Percentiles rank a stretch among this genome's conserved stretches.
These are phyloP conservation scores for Monascus ruber DNA, from an alignment of 2,329 filamentous ascomycete species.

Conservation along the genomic window DNA sequence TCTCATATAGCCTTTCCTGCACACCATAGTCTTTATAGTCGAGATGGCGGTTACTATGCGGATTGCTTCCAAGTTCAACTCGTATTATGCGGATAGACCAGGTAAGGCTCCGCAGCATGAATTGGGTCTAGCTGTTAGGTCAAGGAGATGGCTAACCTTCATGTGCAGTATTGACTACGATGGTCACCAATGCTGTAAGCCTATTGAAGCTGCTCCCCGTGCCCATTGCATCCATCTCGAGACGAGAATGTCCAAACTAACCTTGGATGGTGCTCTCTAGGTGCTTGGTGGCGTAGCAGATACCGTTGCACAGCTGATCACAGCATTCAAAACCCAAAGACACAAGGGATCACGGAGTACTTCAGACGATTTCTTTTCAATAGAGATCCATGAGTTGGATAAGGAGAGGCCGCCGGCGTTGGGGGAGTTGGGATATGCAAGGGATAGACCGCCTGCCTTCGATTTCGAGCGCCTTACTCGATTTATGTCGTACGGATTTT, in stretches of 20 bases:
- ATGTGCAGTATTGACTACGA: conserved; percentile 75
- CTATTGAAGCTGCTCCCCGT: neutral
- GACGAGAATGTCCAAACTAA: neutral
- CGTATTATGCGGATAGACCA: conserved; percentile 84
- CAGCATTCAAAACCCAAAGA: conserved; percentile 55
- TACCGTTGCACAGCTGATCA: conserved; percentile 88
- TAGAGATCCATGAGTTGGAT: conserved; percentile 82
- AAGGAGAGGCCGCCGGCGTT: conserved; percentile 60
- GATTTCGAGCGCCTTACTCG: conserved; percentile 89
- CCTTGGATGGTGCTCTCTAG: conserved; percentile 22
- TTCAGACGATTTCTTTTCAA: conserved; percentile 60
- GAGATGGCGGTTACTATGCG: conserved; percentile 80
- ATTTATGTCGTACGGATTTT: conserved; percentile 96
- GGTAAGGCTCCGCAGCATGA: conserved; percentile 38
- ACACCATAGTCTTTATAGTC: conserved; percentile 72
- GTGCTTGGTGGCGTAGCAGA: conserved; percentile 90
- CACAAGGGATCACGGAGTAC: conserved; percentile 44
- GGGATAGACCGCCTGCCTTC: conserved; percentile 63
- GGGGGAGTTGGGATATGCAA: conserved; percentile 54
- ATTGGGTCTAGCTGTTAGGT: too few species aligned
- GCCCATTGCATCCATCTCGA: too few species aligned
- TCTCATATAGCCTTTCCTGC: conserved; percentile 63
- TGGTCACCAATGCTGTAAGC: conserved; percentile 89
- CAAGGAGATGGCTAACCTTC: conserved; percentile 7
- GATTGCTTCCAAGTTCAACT: conserved; percentile 77